Evolutionary conservation across 805 yeast genomes (phyloP).

Genomic region (Metschnikowia similis): DNA sequence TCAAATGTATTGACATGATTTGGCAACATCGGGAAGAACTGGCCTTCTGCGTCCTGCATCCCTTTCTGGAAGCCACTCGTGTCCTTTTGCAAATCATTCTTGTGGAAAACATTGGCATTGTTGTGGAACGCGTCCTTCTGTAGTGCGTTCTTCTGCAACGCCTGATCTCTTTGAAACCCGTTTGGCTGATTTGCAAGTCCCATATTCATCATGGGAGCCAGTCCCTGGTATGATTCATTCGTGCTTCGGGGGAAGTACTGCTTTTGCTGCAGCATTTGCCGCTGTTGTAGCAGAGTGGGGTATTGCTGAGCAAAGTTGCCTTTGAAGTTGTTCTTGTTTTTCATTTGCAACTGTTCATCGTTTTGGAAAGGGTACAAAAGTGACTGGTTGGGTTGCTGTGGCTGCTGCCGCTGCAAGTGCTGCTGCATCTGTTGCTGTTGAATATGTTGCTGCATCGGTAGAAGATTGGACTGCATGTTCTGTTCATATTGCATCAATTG

Average conservation of each 20-base stretch:
- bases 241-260: neutral
- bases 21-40: neutral
- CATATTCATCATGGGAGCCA: neutral
- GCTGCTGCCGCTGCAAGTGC: constrained; percentile 2
- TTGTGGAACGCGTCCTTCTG: neutral
- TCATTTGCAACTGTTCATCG: neutral
- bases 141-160: neutral
- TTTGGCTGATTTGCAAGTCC: neutral
- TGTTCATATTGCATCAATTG: neutral
- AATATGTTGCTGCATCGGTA: neutral
- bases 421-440: neutral
- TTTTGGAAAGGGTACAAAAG: neutral
- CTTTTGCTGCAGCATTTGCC: neutral
- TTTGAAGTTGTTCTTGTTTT: neutral
- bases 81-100: neutral
- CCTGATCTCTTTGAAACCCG: neutral
- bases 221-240: neutral
- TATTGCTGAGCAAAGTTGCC: neutral
- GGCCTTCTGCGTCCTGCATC: neutral
- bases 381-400: neutral
- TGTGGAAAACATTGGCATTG: too few species aligned
- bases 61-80: neutral
- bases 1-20: neutral
- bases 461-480: neutral
- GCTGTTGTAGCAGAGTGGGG: neutral